phyloP scores from a whole-genome alignment of 768 basidiomycete genomes.

The Russula olivacea region DNA sequence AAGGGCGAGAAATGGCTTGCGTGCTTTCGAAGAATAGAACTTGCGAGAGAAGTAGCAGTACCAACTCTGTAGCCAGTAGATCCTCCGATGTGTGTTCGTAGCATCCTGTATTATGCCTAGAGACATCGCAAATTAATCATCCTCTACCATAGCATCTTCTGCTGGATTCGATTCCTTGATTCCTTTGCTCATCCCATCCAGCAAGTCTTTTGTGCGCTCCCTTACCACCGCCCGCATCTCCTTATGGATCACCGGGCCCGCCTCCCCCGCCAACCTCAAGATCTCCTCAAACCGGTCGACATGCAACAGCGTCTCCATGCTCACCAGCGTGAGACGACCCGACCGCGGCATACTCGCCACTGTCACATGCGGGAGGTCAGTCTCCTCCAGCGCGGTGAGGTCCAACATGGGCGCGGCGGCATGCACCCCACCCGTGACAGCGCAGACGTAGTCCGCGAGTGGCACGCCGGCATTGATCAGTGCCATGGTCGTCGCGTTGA shows the following conservation, averaged over 20 bases:
- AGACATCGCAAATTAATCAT: background rate
- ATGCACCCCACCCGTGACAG: slow-evolving; percentile 83
- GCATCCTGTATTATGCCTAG: background rate
- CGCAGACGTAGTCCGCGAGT: slow-evolving; percentile 84
- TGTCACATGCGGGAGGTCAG: slow-evolving; percentile 81
- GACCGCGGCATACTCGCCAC: slow-evolving; percentile 86
- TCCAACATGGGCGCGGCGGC: slow-evolving; percentile 79
- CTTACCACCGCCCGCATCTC: slow-evolving; percentile 79
- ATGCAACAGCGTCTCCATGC: slow-evolving; percentile 92
- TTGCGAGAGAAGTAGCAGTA: slow-evolving; percentile 4
- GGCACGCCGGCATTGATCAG: slow-evolving; percentile 88
- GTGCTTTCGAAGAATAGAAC: slow-evolving; percentile 68
- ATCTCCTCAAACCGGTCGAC: slow-evolving; percentile 91
- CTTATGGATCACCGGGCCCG: slow-evolving; percentile 64
- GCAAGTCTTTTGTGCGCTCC: slow-evolving; percentile 54
- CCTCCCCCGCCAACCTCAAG: slow-evolving; percentile 71
- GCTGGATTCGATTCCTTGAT: slow-evolving; percentile 25
- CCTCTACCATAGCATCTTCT: slow-evolving; percentile 22
- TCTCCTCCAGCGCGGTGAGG: slow-evolving; percentile 83
- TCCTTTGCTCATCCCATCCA: slow-evolving; percentile 53
- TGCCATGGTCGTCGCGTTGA: slow-evolving; percentile 93
- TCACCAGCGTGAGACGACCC: slow-evolving; percentile 79
- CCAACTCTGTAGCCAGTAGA: slow-evolving; percentile 2
- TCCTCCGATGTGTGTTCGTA: background rate
- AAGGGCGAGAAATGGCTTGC: slow-evolving; percentile 87